Base-by-base conservation (phyloP, 306 rosid genomes). In the Lablab purpureus region DNA sequence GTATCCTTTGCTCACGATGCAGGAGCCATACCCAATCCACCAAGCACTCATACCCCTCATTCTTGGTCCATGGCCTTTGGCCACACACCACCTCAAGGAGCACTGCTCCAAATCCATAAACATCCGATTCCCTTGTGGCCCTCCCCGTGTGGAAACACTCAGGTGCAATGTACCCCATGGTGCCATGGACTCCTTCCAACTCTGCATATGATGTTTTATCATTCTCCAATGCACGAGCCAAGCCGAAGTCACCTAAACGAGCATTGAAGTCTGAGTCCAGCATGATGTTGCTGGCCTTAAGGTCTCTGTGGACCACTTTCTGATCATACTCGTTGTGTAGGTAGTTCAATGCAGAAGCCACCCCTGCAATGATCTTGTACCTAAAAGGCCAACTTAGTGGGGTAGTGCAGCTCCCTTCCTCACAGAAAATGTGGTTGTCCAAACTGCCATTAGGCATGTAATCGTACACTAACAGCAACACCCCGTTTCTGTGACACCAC, bases 391-490 rank as follows among this genome's bases (percentile, higher is more conserved):
- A 92, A 7, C 90, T 86, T 37, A 92, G 81, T 0, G 89, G 80
- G 8, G 65, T 51, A 4, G 58, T 70, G 67, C 54, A 62, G 11
- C 58, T 81, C 19, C 85, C 87, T 23, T 81, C 81, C 67, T 81
- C 88, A 10, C 84, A 68, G 68, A 92, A 92, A 10, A 92, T 88
- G 83, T 92, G 97, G 28, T 69, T 83, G 85, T 92, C 97, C 65
- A 92, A 64, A 71, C 97, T 92, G 1, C 97, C 97, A 62, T 92
- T 92, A 0, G 97, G 97, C 97, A 92, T 92, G 91, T 79, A 90
- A 14, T 90, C 94, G 72, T 92, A 92, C 15, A 92, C 97, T 11
- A 92, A 75, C 21, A 92, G 85, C 71, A 92, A 77, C 60, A 88
- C 71, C 32, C 84, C 94, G 1, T 85, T 92, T 71, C 84, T 83